phyloP scores from a whole-genome alignment of 768 basidiomycete species.

The Termitomyces sp. region DNA sequence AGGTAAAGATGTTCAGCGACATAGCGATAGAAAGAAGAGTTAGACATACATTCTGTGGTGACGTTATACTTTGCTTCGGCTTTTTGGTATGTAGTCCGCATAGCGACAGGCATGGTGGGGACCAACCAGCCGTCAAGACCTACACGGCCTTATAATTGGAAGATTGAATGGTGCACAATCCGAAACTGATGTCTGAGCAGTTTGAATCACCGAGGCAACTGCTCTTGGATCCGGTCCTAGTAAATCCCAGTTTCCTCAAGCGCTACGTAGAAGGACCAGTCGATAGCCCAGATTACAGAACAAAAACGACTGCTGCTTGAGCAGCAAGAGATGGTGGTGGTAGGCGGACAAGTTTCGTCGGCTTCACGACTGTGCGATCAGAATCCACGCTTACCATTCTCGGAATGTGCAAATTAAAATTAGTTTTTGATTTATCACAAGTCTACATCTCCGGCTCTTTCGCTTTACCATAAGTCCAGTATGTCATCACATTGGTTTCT shows the following conservation, averaged over 20 bases:
- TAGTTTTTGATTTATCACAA: slow-evolving; percentile 23
- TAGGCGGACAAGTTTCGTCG: slow-evolving; percentile 15
- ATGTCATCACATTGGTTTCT: too few species aligned
- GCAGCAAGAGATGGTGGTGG: slow-evolving; percentile 16
- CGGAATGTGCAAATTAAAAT: slow-evolving; percentile 17
- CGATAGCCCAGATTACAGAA: background rate
- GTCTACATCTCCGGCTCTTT: slow-evolving; percentile 29
- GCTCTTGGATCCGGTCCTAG: slow-evolving; percentile 9
- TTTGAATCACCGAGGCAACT: slow-evolving; percentile 17
- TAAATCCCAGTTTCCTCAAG: background rate
- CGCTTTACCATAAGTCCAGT: slow-evolving; percentile 18
- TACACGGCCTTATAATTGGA: slow-evolving; percentile 11
- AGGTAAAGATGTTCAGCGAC: slow-evolving; percentile 2
- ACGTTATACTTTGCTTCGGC: slow-evolving; percentile 58
- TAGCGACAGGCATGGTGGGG: slow-evolving; percentile 44
- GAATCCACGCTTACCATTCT: slow-evolving; percentile 16
- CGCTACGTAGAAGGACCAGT: background rate
- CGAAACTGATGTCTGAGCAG: slow-evolving; percentile 19
- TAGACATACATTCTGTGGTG: slow-evolving; percentile 50
- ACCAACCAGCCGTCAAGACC: slow-evolving; percentile 18
- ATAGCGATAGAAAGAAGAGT: slow-evolving; percentile 1
- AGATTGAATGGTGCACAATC: slow-evolving; percentile 17
- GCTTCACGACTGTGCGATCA: slow-evolving; percentile 19
- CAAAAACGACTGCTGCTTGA: background rate
- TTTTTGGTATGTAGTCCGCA: slow-evolving; percentile 43